A percentile compares a stretch with the other conserved stretches of the same genome.
Evolutionary conservation across 2,329 filamentous ascomycete genomes (phyloP).

Genomic region (Hansfordia pulvinata): DNA sequence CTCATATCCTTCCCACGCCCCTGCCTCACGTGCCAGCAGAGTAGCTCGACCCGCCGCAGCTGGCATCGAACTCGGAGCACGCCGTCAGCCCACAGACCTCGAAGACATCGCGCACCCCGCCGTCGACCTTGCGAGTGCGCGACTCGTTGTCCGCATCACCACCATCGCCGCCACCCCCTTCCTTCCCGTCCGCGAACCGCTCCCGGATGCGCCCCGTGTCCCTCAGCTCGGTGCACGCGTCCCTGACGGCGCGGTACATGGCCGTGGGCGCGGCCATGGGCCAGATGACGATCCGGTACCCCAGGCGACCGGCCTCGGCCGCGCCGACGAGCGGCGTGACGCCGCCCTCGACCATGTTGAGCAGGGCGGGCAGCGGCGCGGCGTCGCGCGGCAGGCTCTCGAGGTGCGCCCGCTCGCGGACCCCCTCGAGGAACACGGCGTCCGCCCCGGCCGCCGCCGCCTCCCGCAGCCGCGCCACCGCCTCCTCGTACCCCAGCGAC

Average conservation of each 20-base stretch:
- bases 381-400: slow-evolving; percentile 20
- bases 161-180: slow-evolving; percentile 13
- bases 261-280: slow-evolving; percentile 16
- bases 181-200: slow-evolving; percentile 10
- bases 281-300: slow-evolving; percentile 19
- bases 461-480: slow-evolving; percentile 26
- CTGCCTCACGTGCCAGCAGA: too few relatives aligned
- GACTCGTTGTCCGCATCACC: too few relatives aligned
- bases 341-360: slow-evolving; percentile 19
- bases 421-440: slow-evolving; percentile 38
- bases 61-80: neutral
- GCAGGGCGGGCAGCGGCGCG: slow-evolving; percentile 15
- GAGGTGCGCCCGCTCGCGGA: slow-evolving; percentile 28
- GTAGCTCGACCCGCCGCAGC: neutral
- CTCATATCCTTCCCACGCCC: too few relatives aligned
- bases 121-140: too few relatives aligned
- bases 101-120: neutral
- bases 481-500: slow-evolving; percentile 35
- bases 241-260: slow-evolving; percentile 15
- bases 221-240: slow-evolving; percentile 17
- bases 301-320: slow-evolving; percentile 12
- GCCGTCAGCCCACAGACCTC: neutral
- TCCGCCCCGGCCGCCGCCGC: slow-evolving; percentile 37
- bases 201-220: slow-evolving; percentile 16
- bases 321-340: slow-evolving; percentile 16